Evolutionary conservation across 2,329 filamentous ascomycete genomes (phyloP).

Genomic region (Bipolaris cookei): DNA sequence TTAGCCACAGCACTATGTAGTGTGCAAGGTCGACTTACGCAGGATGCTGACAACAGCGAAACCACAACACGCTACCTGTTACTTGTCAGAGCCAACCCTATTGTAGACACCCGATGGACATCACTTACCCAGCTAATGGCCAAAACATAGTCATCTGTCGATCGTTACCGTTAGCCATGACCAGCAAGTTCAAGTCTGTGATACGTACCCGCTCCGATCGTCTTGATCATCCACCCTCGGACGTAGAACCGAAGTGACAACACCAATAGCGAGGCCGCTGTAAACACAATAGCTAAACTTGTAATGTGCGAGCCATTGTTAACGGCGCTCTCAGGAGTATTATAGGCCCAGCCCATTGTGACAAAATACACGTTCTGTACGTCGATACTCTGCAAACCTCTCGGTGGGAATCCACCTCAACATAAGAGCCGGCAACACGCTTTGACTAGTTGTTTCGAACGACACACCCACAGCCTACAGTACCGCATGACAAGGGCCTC

Average conservation of each 20-base stretch:
- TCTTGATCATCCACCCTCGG: constrained; percentile 19
- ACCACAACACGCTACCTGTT: constrained; percentile 19
- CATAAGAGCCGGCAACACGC: neutral
- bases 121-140: constrained; percentile 18
- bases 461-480: neutral
- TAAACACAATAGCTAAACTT: constrained; percentile 13
- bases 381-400: neutral
- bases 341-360: constrained; percentile 23
- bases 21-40: constrained; percentile 10
- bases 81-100: neutral
- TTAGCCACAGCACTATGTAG: neutral
- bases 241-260: constrained; percentile 22
- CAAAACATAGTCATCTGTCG: constrained; percentile 20
- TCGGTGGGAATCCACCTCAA: neutral
- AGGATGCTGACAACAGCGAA: constrained; percentile 20
- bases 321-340: constrained; percentile 10
- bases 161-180: constrained; percentile 1
- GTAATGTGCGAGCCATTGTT: constrained; percentile 16
- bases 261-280: constrained; percentile 9
- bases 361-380: neutral
- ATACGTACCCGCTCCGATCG: constrained; percentile 20
- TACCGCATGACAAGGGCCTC: neutral
- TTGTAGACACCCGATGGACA: neutral
- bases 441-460: neutral
- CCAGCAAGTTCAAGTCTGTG: neutral